These are phyloP conservation scores for Cytospora piceae DNA, from an alignment of 2,329 filamentous ascomycete genomes.

Conservation along the genomic window DNA sequence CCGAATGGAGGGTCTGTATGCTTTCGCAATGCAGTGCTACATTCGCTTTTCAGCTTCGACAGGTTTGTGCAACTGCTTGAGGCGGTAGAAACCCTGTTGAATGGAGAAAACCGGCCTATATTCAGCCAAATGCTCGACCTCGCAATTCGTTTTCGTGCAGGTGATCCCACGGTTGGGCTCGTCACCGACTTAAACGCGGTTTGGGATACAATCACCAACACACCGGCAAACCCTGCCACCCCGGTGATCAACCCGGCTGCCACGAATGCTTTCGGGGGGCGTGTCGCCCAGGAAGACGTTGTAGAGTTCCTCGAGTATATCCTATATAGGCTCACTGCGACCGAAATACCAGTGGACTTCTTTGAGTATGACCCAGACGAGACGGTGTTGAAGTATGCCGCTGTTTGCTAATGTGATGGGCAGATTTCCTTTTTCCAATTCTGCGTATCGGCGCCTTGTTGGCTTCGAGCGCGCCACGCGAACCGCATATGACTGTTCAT, in stretches of 20 bases:
- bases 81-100: rapidly evolving
- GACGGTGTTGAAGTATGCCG: not conserved
- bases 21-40: conserved; percentile 10
- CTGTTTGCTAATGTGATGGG: not conserved
- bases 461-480: not conserved
- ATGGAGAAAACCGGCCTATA: not conserved
- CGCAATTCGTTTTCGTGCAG: not conserved
- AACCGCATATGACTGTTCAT: not conserved
- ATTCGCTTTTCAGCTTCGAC: conserved; percentile 10
- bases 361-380: not conserved
- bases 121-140: not conserved
- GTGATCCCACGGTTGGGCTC: not conserved
- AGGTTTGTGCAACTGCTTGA: not conserved
- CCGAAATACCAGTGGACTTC: not conserved
- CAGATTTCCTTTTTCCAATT: not conserved
- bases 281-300: not conserved
- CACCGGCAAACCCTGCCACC: no score
- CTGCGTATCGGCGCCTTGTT: not conserved
- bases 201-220: not conserved
- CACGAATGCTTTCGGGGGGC: rapidly evolving
- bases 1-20: not conserved
- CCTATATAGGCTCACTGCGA: not conserved
- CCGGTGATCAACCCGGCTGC: not conserved
- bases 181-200: not conserved
- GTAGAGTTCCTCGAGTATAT: not conserved